phyloP scores from a whole-genome alignment of 2,329 filamentous ascomycete species.

The Cordyceps cicadae region DNA sequence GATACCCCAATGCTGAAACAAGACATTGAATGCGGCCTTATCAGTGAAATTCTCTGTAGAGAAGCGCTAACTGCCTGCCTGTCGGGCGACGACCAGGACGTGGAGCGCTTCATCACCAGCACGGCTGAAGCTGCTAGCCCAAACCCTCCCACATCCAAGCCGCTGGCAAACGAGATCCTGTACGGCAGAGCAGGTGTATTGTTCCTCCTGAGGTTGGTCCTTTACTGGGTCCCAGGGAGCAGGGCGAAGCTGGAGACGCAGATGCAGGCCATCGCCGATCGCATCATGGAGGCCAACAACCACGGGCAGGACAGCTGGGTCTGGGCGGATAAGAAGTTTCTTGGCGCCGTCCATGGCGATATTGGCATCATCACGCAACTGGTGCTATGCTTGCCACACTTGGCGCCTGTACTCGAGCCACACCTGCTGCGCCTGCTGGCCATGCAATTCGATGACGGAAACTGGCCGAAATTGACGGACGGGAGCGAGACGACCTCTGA shows the following conservation, averaged over 20 bases:
- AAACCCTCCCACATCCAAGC: constrained; percentile 25
- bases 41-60: constrained; percentile 40
- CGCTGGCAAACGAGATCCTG: constrained; percentile 50
- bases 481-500: constrained; percentile 32
- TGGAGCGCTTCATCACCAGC: constrained; percentile 32
- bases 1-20: constrained; percentile 28
- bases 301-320: constrained; percentile 44
- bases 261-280: constrained; percentile 48
- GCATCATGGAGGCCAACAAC: constrained; percentile 45
- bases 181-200: constrained; percentile 61
- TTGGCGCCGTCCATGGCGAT: constrained; percentile 60
- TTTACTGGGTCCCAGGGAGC: constrained; percentile 44
- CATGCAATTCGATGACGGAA: constrained; percentile 52
- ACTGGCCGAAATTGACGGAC: constrained; percentile 47
- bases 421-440: constrained; percentile 48
- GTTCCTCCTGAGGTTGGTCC: constrained; percentile 58
- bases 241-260: constrained; percentile 41
- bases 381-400: constrained; percentile 46
- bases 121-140: constrained; percentile 18
- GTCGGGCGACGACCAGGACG: constrained; percentile 28
- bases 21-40: constrained; percentile 37
- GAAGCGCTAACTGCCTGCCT: constrained; percentile 38
- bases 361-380: constrained; percentile 66
- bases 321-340: constrained; percentile 54
- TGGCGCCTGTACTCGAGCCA: constrained; percentile 44